Base-by-base conservation (phyloP, 2,329 filamentous ascomycete species). In the Fusarium pilosicola region DNA sequence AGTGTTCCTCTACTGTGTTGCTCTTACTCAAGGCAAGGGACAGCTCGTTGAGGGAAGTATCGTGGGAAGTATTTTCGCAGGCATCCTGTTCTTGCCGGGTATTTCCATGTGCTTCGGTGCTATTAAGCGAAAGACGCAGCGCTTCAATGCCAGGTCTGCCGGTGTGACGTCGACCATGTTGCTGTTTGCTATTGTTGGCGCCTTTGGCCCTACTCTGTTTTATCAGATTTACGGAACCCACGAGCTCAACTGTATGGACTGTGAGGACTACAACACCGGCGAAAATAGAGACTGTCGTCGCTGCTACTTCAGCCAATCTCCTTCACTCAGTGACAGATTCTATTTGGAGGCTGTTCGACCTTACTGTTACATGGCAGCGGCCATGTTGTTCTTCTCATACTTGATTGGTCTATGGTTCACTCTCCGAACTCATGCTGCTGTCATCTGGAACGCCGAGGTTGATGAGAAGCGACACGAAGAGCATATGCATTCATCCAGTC, bases 211-310 rank as follows among this genome's bases (percentile, higher is more conserved):
- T 6, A 99, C 96, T 0, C 85, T 99, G 20, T 99, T 99, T 84
- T 99, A 98, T 83, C 96, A 99, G 80, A 97, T 99, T 72, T 98
- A 98, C 82, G 97, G 96, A 76, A 97, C 95, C 55, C 96, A 99
- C 80, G 95, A 99, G 84, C 89, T 99, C 59, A 96, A 94, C 79
- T 99, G 96, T 79, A 89, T 90, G 65, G 89, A 88, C 63, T 91
- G 88, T 69, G 84, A 88, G 54, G 87, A 90, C 71, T 85, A 83
- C 61, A 76, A 70, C 22, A 59, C 75, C 24, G 81, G 80, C 39
- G 81, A 83, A 9, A 77, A 79, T n/a, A 86, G 91, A 67, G 96
- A 98, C 80, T 99, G 96, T 80, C 92, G 94, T 60, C 92, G 95
- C 63, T 99, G 96, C 84, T 98, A 94, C 84, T 99, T 98, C 81